Evolutionary conservation across 306 rosid species (phyloP).

Genomic region (Citrullus mucosospermus): DNA sequence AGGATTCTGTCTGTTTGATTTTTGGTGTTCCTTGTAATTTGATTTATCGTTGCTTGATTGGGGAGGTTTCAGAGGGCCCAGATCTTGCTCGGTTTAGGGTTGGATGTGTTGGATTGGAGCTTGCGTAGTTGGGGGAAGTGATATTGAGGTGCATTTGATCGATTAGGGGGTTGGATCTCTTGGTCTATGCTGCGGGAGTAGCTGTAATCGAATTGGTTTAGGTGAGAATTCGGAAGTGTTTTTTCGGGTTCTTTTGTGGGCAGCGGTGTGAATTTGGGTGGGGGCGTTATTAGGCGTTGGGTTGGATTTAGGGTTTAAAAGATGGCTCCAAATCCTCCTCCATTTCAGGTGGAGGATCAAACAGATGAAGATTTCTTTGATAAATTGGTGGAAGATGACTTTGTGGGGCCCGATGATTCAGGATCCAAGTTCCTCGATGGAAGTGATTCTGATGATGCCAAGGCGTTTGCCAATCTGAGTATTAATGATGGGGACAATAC

Average conservation of each 20-base stretch:
- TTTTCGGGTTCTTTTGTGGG: constrained; percentile 10
- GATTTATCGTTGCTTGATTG: constrained; percentile 18
- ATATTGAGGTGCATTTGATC: constrained; percentile 5
- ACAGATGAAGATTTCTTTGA: constrained; percentile 87
- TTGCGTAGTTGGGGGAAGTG: constrained; percentile 11
- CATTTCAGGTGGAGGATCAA: constrained; percentile 76
- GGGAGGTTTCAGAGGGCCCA: constrained; percentile 19
- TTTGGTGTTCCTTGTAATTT: background rate
- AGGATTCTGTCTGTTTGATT: constrained; percentile 6
- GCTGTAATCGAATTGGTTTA: constrained; percentile 18
- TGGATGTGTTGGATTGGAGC: constrained; percentile 10
- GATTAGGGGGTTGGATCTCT: constrained; percentile 33
- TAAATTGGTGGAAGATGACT: constrained; percentile 70
- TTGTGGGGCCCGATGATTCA: constrained; percentile 15
- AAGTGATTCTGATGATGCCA: constrained; percentile 45
- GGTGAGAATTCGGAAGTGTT: constrained; percentile 8
- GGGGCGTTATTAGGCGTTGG: constrained; percentile 14
- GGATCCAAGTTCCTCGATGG: constrained; percentile 20
- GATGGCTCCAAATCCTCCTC: constrained; percentile 82
- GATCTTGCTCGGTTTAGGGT: constrained; percentile 31
- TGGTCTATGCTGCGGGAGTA: constrained; percentile 8
- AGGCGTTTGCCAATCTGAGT: constrained; percentile 41
- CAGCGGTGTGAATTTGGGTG: constrained; percentile 14
- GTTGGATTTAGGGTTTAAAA: constrained; percentile 26
- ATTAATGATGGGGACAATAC: constrained; percentile 26